These are phyloP conservation scores for Tetrapisispora nanseiensis DNA, from an alignment of 805 yeast species.

Conservation along the genomic window DNA sequence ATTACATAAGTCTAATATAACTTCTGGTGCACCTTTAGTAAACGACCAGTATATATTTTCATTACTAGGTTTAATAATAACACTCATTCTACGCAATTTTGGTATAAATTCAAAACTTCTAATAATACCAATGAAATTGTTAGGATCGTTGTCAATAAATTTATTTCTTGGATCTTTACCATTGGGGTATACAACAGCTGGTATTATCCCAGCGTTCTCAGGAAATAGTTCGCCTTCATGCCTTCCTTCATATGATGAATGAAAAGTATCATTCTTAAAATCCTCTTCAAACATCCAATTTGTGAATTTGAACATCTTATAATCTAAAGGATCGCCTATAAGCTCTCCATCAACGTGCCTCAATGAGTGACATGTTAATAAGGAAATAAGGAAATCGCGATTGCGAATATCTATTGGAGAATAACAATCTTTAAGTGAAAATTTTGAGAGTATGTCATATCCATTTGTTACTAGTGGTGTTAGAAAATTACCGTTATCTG, in stretches of 20 bases:
- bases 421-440: slow-evolving; percentile 24
- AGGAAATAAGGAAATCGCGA: slow-evolving; percentile 30
- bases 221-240: slow-evolving; percentile 33
- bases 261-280: slow-evolving; percentile 32
- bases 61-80: slow-evolving; percentile 44
- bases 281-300: slow-evolving; percentile 70
- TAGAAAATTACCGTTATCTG: slow-evolving; percentile 16
- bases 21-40: slow-evolving; percentile 97
- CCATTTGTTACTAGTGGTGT: slow-evolving; percentile 20
- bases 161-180: slow-evolving; percentile 21
- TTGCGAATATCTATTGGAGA: slow-evolving; percentile 23
- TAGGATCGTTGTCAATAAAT: slow-evolving; percentile 29
- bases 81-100: slow-evolving; percentile 83
- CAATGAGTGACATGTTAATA: slow-evolving; percentile 74
- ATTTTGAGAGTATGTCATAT: slow-evolving; percentile 19
- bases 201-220: slow-evolving; percentile 36
- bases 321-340: slow-evolving; percentile 90
- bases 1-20: slow-evolving; percentile 67
- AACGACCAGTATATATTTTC: slow-evolving; percentile 40
- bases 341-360: slow-evolving; percentile 67
- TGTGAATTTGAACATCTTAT: slow-evolving; percentile 87
- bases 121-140: slow-evolving; percentile 37
- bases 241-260: slow-evolving; percentile 31
- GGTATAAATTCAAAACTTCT: slow-evolving; percentile 76
- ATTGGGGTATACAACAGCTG: slow-evolving; percentile 42